A percentile compares a stretch with the other conserved stretches of the same genome.
phyloP scores from a whole-genome alignment of 83 land plant genomes.

The Picea engelmannii region DNA sequence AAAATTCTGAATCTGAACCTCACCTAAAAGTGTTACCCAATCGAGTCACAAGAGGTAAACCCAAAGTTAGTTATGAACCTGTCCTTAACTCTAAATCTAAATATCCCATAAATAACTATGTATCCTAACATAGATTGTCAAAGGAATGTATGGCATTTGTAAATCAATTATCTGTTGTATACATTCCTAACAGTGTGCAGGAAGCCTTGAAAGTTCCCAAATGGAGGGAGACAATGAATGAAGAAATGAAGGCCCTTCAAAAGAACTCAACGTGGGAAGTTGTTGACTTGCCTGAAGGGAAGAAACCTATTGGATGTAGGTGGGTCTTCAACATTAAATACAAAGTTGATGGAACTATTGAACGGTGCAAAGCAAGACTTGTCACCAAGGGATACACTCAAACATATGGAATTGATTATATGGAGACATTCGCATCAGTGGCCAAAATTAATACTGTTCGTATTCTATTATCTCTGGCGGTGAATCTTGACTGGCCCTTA shows the following conservation, averaged over 20 bases:
- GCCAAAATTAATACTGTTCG: constrained; percentile 6
- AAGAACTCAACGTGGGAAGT: constrained; percentile 14
- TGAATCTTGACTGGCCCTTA: neutral
- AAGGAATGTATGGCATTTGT: too few relatives aligned
- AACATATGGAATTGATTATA: constrained; percentile 18
- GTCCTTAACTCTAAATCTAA: too few relatives aligned
- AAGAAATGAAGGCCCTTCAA: constrained; percentile 7
- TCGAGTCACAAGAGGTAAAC: too few relatives aligned
- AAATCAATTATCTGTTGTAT: too few relatives aligned
- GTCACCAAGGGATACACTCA: constrained; percentile 14
- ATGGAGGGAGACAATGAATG: neutral
- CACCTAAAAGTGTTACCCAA: too few relatives aligned
- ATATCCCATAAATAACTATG: too few relatives aligned
- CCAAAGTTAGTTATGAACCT: too few relatives aligned
- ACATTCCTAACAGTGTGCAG: too few relatives aligned
- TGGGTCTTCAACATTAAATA: constrained; percentile 7
- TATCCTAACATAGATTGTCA: too few relatives aligned
- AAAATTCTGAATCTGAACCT: too few relatives aligned
- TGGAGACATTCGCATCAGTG: constrained; percentile 12
- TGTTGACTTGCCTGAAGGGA: constrained; percentile 2
- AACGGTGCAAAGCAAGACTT: constrained; percentile 14
- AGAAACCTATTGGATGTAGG: constrained; percentile 5
- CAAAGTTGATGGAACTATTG: neutral
- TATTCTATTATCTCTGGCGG: constrained; percentile 2
- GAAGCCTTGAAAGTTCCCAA: neutral